Percentiles rank a stretch among this genome's conserved stretches.
Evolutionary conservation across 2,329 filamentous ascomycete species (phyloP).

Genomic region (Phialemoniopsis sp.): DNA sequence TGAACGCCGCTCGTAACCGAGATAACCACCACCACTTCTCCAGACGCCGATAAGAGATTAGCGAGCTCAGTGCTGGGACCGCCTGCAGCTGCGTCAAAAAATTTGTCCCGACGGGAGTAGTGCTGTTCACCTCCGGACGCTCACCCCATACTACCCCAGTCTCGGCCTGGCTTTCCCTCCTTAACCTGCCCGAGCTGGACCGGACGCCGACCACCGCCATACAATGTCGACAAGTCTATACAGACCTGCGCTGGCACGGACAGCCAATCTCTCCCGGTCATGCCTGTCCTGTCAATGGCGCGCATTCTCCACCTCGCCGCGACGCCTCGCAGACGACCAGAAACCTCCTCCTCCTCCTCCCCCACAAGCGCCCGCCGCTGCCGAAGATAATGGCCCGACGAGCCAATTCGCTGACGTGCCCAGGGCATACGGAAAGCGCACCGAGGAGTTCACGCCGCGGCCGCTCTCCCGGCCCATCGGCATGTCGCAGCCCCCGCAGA

Average conservation of each 20-base stretch:
- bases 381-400: constrained; percentile 14
- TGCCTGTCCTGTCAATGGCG: constrained; percentile 50
- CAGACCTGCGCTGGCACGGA: too few relatives aligned
- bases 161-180: too few relatives aligned
- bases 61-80: not conserved
- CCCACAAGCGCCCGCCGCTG: not conserved
- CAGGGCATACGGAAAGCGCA: constrained; percentile 52
- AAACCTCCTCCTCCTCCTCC: constrained; percentile 3
- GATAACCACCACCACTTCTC: too few relatives aligned
- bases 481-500: constrained; percentile 65
- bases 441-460: constrained; percentile 52
- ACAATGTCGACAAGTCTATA: too few relatives aligned
- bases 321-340: constrained; percentile 5
- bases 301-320: constrained; percentile 33
- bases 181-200: too few relatives aligned
- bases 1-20: constrained; percentile 1
- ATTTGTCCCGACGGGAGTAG: not conserved
- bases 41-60: too few relatives aligned
- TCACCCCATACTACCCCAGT: too few relatives aligned
- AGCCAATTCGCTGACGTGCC: constrained; percentile 53
- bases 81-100: not conserved
- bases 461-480: constrained; percentile 74
- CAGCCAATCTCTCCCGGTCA: constrained; percentile 14
- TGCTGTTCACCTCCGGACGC: too few relatives aligned
- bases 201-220: too few relatives aligned